Base-by-base conservation (phyloP, 2,329 filamentous ascomycete species). In the Pseudogymnoascus sp. region DNA sequence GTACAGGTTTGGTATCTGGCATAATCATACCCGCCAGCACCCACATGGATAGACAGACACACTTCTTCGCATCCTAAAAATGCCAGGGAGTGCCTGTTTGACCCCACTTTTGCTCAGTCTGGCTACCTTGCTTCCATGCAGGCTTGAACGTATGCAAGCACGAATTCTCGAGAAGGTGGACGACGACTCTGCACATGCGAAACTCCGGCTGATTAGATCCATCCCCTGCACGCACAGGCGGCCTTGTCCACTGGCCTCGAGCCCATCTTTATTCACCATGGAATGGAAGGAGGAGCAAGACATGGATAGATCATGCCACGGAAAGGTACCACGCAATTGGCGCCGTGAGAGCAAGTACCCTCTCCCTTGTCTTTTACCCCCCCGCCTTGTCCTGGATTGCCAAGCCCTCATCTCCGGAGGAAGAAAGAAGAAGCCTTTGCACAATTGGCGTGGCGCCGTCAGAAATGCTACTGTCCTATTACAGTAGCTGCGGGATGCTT, bases 401-500 rank as follows among this genome's bases (percentile, higher is more conserved):
- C 47, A 54, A 35, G 47, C 28, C 47, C 47, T 54, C 47, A 54
- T 54, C 47, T 35, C 47, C 47, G 28, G 47, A 54, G 47, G 16
- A 8, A 54, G 47, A 35, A 35, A 33, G 47, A 54, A 54, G 47
- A 54, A 54, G 47, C 47, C 47, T 54, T 54, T 54, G 47, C 47
- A 33, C 47, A 22, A 35, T 35, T 54, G 47, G 47, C 47, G 47
- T 54, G 47, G 47, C 47, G 47, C 47, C 47, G 47, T 35, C 47
- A 28, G 33, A 33, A 16, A 5, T 54, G 28, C 47, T 33, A 54
- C 47, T 20, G 47, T 54, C 28, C 47, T 28, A 54, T 35, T 54
- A 54, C 47, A 54, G 47, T 54, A 54, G 47, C 25, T 54, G 47
- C 47, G 47, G 47, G n/a, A 54, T 54, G 47, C 16, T 35, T 54